phyloP scores from a whole-genome alignment of 2,329 filamentous ascomycete genomes.

The Fusarium palustre region DNA sequence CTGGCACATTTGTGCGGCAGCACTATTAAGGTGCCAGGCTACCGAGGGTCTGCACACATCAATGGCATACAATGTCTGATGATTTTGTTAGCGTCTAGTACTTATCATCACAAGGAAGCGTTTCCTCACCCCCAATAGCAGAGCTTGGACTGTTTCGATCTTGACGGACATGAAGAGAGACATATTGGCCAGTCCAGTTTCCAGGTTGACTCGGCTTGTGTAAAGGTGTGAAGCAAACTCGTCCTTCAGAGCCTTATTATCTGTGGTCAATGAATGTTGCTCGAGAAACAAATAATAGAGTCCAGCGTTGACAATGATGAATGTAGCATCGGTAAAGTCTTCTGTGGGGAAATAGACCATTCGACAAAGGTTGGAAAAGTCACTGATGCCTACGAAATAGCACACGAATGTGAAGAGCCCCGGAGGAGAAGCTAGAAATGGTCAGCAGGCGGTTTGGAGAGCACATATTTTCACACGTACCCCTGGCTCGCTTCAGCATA shows the following conservation, averaged over 20 bases:
- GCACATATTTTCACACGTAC: slow-evolving; percentile 44
- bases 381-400: slow-evolving; percentile 61
- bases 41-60: slow-evolving; percentile 72
- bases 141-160: slow-evolving; percentile 66
- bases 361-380: slow-evolving; percentile 63
- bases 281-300: slow-evolving; percentile 64
- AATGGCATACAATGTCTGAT: slow-evolving; percentile 69
- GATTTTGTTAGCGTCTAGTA: slow-evolving; percentile 5
- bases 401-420: slow-evolving; percentile 64
- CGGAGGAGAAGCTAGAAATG: slow-evolving; percentile 52
- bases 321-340: slow-evolving; percentile 62
- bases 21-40: slow-evolving; percentile 71
- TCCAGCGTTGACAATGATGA: slow-evolving; percentile 63
- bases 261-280: slow-evolving; percentile 53
- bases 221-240: slow-evolving; percentile 55
- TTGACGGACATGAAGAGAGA: slow-evolving; percentile 68
- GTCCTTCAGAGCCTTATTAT: slow-evolving; percentile 49
- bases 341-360: slow-evolving; percentile 65
- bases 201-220: slow-evolving; percentile 61
- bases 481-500: slow-evolving; percentile 61
- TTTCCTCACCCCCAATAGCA: slow-evolving; percentile 66
- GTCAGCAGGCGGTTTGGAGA: slow-evolving; percentile 8
- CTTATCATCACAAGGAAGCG: not conserved
- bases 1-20: slow-evolving; percentile 70
- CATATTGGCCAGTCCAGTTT: slow-evolving; percentile 63